Evolutionary conservation across 305 asterid genomes (phyloP), one percentile per base, ranked within the genome.

Genomic region (Fraxinus platypoda): DNA sequence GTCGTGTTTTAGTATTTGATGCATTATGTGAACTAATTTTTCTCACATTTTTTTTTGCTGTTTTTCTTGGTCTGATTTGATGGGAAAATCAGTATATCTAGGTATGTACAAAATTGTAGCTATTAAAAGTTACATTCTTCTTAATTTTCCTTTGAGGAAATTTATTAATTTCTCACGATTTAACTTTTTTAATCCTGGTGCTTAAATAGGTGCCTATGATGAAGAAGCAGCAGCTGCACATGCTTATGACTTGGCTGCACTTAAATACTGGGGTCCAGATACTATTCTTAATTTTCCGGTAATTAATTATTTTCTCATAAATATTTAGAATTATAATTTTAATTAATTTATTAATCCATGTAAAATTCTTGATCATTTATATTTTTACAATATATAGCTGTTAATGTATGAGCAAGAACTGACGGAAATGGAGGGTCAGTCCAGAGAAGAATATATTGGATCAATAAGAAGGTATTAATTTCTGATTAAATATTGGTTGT

Each of bases 201-300:
- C 26, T 57, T 57, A 6, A 57, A 33, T 21, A 94, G 98, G 98
- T 81, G 98, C 98, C 76, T 94, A 94, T 87, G 94, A 92, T 82
- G 96, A 91, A 79, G 98, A 94, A 87, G 91, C 85, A 81, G 94
- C 95, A 74, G 98, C 98, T 46, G 98, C 97, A 46, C 97, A 93
- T 78, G 91, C 98, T 12, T 94, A 94, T 82, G 98, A 94, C 26
- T 91, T 94, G 89, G 98, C 98, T 71, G 98, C 98, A 19, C 93
- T 94, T 23, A 94, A 94, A 86, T 94, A 94, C 17, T 94, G 98
- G 98, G 98, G 98, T 83, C 90, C 76, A 62, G 96, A 93, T 35
- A 93, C 98, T 57, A 93, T 91, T 81, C 94, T 93, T 30, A 94
- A 94, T 75, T 94, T 94, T 77, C 98, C 98, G 81, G 98, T 94